phyloP scores from a whole-genome alignment of 1,284 basidiomycete species.

The Anthracocystis walkeri region DNA sequence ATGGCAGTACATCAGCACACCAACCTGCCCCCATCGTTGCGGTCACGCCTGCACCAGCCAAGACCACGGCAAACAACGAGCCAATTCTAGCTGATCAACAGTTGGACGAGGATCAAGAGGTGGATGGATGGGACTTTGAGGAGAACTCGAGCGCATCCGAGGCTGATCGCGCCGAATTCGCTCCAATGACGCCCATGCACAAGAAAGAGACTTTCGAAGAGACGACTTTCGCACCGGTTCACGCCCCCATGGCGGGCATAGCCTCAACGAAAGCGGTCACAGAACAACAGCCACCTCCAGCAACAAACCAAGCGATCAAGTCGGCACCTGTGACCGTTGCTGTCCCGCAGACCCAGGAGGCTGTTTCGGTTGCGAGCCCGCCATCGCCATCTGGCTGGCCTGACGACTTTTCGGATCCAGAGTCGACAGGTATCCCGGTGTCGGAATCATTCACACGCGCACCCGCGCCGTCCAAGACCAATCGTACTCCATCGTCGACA shows the following conservation, averaged over 20 bases:
- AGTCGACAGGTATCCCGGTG: slow-evolving; percentile 9
- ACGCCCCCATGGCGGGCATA: not conserved
- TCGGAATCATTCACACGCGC: not conserved
- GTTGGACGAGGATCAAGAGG: slow-evolving; percentile 17
- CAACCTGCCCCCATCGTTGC: not conserved
- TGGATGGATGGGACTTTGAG: slow-evolving; percentile 47
- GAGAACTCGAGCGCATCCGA: slow-evolving; percentile 36
- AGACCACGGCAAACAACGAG: not conserved
- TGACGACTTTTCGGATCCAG: slow-evolving; percentile 28
- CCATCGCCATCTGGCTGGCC: slow-evolving; percentile 28
- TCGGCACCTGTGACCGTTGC: not conserved
- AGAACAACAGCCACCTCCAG: not conserved
- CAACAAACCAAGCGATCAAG: not conserved
- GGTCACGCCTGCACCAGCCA: not conserved
- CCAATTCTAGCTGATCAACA: not conserved
- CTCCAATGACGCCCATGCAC: slow-evolving; percentile 8
- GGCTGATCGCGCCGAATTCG: slow-evolving; percentile 20
- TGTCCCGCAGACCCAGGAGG: not conserved
- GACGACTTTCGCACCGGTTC: not conserved
- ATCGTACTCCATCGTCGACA: slow-evolving; percentile 2
- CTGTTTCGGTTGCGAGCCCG: slow-evolving; percentile 5
- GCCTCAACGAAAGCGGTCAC: not conserved
- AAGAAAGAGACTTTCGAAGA: not conserved
- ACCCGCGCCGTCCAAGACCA: not conserved
- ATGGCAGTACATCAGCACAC: not conserved